phyloP scores from a whole-genome alignment of 495 filamentous ascomycete genomes.

The Penicillium daleae region DNA sequence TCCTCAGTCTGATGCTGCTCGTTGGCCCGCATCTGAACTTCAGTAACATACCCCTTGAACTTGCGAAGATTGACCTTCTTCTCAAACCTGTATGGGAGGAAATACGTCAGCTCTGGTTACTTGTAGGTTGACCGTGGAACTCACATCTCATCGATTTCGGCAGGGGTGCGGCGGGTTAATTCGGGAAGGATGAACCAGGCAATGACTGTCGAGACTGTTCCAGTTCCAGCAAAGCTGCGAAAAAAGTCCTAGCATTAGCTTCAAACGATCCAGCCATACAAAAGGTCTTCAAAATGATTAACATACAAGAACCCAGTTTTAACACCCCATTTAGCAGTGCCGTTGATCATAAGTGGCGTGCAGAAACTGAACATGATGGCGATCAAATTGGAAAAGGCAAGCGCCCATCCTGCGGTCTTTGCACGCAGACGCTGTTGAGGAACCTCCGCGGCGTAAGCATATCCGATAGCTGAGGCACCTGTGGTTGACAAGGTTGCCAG shows the following conservation, averaged over 20 bases:
- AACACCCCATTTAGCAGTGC: constrained; percentile 40
- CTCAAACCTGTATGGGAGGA: constrained; percentile 31
- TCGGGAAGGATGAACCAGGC: constrained; percentile 48
- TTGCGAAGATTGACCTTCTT: constrained; percentile 38
- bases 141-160: constrained; percentile 46
- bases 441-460: constrained; percentile 46
- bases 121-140: constrained; percentile 3
- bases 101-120: background rate
- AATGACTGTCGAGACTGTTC: constrained; percentile 33
- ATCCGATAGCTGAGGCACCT: constrained; percentile 46
- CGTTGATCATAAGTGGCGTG: constrained; percentile 49
- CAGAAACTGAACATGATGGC: constrained; percentile 50
- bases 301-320: constrained; percentile 49
- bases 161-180: constrained; percentile 40
- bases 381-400: constrained; percentile 41
- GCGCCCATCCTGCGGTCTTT: constrained; percentile 41
- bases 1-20: constrained; percentile 16
- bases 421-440: constrained; percentile 46
- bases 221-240: constrained; percentile 38
- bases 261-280: background rate
- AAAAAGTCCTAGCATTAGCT: background rate
- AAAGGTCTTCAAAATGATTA: background rate
- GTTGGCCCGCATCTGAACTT: constrained; percentile 31
- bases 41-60: constrained; percentile 37
- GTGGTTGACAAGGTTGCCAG: constrained; percentile 44